These are phyloP conservation scores for Moricandia moricandioides DNA, from an alignment of 345 rosid genomes.

Conservation along the genomic window DNA sequence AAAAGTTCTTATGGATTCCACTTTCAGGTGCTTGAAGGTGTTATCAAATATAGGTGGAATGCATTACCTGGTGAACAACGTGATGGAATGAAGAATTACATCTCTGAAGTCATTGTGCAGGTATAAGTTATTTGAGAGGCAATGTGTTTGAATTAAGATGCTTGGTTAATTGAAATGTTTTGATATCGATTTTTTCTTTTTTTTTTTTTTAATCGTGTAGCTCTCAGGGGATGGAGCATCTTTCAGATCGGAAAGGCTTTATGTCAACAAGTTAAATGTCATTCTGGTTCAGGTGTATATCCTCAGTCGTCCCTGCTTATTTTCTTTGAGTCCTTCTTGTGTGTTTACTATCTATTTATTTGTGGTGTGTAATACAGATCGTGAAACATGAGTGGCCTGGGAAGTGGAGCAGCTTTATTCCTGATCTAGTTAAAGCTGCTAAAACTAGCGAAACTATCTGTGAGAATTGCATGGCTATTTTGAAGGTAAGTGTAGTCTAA, in stretches of 20 bases:
- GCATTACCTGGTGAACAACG: conserved; percentile 91
- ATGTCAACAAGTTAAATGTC: conserved; percentile 90
- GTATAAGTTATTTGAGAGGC: conserved; percentile 36
- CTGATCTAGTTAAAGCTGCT: conserved; percentile 95
- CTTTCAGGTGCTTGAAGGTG: conserved; percentile 91
- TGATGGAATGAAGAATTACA: conserved; percentile 98
- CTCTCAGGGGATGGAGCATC: conserved; percentile 83
- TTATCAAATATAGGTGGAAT: conserved; percentile 96
- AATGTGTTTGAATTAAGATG: neutral
- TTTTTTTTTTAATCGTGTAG: conserved; percentile 33
- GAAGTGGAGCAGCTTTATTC: conserved; percentile 93
- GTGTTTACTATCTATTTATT: conserved; percentile 5
- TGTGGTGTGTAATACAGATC: conserved; percentile 47
- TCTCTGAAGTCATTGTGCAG: conserved; percentile 97
- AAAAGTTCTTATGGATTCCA: neutral
- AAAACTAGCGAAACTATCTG: conserved; percentile 97
- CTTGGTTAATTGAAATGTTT: neutral
- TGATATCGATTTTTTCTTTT: neutral
- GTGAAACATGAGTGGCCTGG: conserved; percentile 98
- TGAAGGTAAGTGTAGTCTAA: conserved; percentile 56
- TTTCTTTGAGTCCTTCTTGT: neutral
- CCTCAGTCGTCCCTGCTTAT: neutral
- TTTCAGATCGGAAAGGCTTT: conserved; percentile 78
- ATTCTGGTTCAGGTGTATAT: conserved; percentile 81
- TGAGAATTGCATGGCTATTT: conserved; percentile 94